Evolutionary conservation across 1,284 basidiomycete genomes (phyloP), one percentile per base, ranked within the genome.

Genomic region (Naganishia cerealis): DNA sequence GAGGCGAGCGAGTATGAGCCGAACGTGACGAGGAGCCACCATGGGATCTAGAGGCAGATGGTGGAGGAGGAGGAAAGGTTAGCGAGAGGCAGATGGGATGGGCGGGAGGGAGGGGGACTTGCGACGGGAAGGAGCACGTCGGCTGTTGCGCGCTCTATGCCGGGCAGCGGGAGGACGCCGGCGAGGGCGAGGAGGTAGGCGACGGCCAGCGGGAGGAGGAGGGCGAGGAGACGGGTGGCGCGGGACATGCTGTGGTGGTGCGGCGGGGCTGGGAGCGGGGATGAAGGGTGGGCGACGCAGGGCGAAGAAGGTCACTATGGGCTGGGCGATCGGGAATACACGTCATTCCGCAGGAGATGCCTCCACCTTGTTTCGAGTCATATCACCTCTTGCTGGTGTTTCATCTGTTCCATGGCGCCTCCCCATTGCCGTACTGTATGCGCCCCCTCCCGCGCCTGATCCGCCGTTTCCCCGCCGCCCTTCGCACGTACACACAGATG

Each of bases 1-100:
- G 86, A 87, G 77, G 85, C 85, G 21, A 90, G 84, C 6, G 87
- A 88, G 75, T 89, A 90, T 1, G 88, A 85, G 10, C 89, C 89
- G 70, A 90, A 89, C 1, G 87, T 81, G 2, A 90, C 87, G 26
- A 90, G 83, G 24, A 89, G 75, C 88, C 88, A 90, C 87, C 87
- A 91, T 2, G 88, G 88, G 55, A 90, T 77, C 88, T 90, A 71
- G 2, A 21, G 29, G 33, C 21, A 33, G 24, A 55, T 58, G 29
- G 29, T 6, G 29, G 29, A 6, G 29, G 29, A 6, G 29, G 29
- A 2, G 29, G 29, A 6, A 33, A 52, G n/a, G 56, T 40, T 18
- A 42, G 43, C 15, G 54, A 36, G 1, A 26, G 39, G 15, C 15
- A 46, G 46, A 4, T 21, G 36, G 57, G 18, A 36, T 57, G 38